Base-by-base conservation (phyloP, 2,329 filamentous ascomycete genomes). In the Calycina marina region DNA sequence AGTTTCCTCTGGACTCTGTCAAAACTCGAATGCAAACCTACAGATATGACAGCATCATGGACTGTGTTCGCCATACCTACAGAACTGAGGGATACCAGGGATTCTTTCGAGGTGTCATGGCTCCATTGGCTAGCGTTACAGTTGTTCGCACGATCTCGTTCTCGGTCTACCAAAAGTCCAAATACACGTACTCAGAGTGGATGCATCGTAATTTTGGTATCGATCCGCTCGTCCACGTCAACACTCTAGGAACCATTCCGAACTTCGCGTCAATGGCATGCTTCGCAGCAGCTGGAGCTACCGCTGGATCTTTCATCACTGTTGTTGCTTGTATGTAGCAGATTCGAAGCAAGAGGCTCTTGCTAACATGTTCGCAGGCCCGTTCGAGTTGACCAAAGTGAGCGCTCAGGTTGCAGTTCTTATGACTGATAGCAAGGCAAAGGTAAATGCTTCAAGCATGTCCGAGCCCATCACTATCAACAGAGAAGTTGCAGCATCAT, bases 1-100 rank as follows among this genome's bases (percentile, higher is more conserved):
- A 55, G 51, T 92, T 88, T 52, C 83, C 83, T 14, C 70, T 92
- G 45, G 83, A 92, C 55, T 88, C 83, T 48, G 77, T 88, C 53
- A 92, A 92, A 63, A 86, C 80, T 35, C 79, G 83, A 50, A 83
- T 90, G 73, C 83, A 92, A 61, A 81, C 79, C 43, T 88, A 90
- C 57, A 73, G 78, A 41, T 86, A 80, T 58, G 65, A 69, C 43
- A 81, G 69, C 44, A 83, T 81, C 55, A 56, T 69, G 50, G 76
- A 83, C 54, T 86, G 81, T 52, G 71, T 85, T 31, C 67, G 65
- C 40, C 69, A 80, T 44, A 88, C 82, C 6, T 90, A 90, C 57
- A 66, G 63, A 38, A 73, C 65, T 4, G 83, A 90, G 58, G 77
- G 77, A 18, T 56, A 76, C 24, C 62, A 67, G 30, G 80, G 83